These are phyloP conservation scores for Lactarius hengduanensis DNA, from an alignment of 768 basidiomycete genomes.

Conservation along the genomic window DNA sequence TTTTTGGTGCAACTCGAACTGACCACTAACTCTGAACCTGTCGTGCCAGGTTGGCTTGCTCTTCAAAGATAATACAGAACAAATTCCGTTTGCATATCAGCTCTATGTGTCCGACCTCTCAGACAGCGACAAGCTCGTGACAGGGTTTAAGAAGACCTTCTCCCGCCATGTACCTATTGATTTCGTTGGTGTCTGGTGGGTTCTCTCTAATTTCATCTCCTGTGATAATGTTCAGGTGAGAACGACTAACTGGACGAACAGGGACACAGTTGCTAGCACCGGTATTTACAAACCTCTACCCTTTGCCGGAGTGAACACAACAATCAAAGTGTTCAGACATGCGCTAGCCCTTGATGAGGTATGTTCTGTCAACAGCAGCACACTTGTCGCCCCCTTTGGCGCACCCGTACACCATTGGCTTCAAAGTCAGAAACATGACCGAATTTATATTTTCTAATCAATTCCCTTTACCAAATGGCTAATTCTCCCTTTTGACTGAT, in stretches of 20 bases:
- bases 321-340: slow-evolving; percentile 71
- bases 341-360: slow-evolving; percentile 79
- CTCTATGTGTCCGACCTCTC: slow-evolving; percentile 50
- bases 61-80: slow-evolving; percentile 62
- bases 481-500: neutral
- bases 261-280: slow-evolving; percentile 82
- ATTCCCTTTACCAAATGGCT: neutral
- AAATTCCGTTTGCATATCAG: slow-evolving; percentile 72
- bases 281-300: slow-evolving; percentile 66
- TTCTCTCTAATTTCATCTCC: neutral
- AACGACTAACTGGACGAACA: slow-evolving; percentile 25
- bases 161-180: slow-evolving; percentile 64
- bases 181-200: slow-evolving; percentile 77
- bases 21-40: neutral
- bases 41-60: slow-evolving; percentile 63
- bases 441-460: neutral
- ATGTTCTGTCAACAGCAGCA: slow-evolving; percentile 20
- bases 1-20: neutral
- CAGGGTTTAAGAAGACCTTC: slow-evolving; percentile 72
- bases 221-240: too few species aligned
- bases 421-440: neutral
- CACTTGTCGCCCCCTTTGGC: neutral
- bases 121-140: slow-evolving; percentile 48
- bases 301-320: slow-evolving; percentile 60
- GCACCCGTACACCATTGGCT: neutral